Evolutionary conservation across 805 yeast genomes (phyloP).

Genomic region (Isabelozyma rhagii): DNA sequence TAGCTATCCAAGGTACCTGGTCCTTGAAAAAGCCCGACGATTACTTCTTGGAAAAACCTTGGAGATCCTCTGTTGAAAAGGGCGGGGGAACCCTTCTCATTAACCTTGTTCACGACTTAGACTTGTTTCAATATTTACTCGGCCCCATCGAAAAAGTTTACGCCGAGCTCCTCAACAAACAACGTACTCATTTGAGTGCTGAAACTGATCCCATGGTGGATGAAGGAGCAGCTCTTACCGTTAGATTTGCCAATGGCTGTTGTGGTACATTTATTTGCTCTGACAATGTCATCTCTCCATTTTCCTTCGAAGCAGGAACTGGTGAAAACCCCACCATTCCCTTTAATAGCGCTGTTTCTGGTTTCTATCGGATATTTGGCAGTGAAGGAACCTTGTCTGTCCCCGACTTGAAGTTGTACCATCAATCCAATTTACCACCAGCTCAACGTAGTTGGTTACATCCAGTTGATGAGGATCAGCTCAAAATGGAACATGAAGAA

Average conservation of each 20-base stretch:
- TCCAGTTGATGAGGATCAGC: conserved; percentile 19
- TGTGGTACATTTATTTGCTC: conserved; percentile 41
- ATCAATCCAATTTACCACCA: conserved; percentile 19
- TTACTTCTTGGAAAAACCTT: conserved; percentile 33
- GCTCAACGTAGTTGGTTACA: conserved; percentile 24
- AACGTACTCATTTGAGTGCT: conserved; percentile 19
- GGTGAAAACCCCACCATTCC: conserved; percentile 45
- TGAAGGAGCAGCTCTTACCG: conserved; percentile 41
- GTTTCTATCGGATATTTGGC: conserved; percentile 39
- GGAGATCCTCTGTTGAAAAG: conserved; percentile 31
- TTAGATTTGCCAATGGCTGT: conserved; percentile 34
- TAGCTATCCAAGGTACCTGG: conserved; percentile 44
- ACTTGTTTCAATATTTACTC: conserved; percentile 35
- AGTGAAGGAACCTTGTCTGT: conserved; percentile 36
- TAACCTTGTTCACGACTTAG: conserved; percentile 41
- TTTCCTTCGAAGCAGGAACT: conserved; percentile 39
- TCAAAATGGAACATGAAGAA: conserved; percentile 12
- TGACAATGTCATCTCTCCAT: conserved; percentile 40
- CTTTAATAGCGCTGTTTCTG: conserved; percentile 21
- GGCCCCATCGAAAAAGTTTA: conserved; percentile 39
- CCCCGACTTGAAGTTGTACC: conserved; percentile 38
- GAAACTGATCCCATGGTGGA: conserved; percentile 23
- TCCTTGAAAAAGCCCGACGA: conserved; percentile 31
- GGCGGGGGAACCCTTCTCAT: conserved; percentile 43
- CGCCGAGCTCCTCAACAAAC: conserved; percentile 34